Percentiles rank a stretch among this genome's conserved stretches.
Conservation (phyloP, 345 rosid species). For the Litchi chinensis region DNA sequence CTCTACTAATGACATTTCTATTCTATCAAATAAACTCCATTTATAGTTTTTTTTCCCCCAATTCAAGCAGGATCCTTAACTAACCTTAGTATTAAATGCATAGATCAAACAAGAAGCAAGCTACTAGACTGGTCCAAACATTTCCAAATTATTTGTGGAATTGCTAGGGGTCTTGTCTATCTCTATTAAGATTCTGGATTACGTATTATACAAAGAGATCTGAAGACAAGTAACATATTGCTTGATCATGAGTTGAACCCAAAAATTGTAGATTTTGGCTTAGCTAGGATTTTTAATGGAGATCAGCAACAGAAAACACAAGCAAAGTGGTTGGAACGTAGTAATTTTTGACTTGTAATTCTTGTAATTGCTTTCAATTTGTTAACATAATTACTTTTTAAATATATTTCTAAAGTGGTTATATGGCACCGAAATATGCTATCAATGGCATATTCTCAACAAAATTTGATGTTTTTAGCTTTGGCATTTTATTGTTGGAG, state of each 20-base stretch:
- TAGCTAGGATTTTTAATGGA: constrained; percentile 38
- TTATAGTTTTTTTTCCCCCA: too few species aligned
- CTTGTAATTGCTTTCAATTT: too few species aligned
- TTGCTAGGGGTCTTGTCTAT: constrained; percentile 45
- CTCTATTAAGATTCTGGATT: constrained; percentile 46
- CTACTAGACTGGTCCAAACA: too few species aligned
- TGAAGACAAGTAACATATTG: constrained; percentile 41
- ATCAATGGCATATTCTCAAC: constrained; percentile 37
- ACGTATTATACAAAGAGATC: constrained; percentile 41
- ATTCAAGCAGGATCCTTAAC: not conserved
- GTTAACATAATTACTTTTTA: not conserved
- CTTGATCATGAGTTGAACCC: constrained; percentile 44
- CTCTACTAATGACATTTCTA: not conserved
- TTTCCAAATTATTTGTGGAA: constrained; percentile 25
- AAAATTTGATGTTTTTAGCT: constrained; percentile 44
- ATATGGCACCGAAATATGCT: constrained; percentile 21
- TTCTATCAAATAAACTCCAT: too few species aligned
- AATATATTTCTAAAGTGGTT: constrained; percentile 25
- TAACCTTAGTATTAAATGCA: not conserved
- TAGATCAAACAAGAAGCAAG: constrained; percentile 28
- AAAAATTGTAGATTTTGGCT: constrained; percentile 41
- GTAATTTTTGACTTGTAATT: constrained; percentile 13
- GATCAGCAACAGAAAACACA: constrained; percentile 33
- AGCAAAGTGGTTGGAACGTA: constrained; percentile 40
- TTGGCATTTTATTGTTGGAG: constrained; percentile 39